phyloP scores from a whole-genome alignment of 768 basidiomycete genomes.

The Dictyophora rubrovolvata region DNA sequence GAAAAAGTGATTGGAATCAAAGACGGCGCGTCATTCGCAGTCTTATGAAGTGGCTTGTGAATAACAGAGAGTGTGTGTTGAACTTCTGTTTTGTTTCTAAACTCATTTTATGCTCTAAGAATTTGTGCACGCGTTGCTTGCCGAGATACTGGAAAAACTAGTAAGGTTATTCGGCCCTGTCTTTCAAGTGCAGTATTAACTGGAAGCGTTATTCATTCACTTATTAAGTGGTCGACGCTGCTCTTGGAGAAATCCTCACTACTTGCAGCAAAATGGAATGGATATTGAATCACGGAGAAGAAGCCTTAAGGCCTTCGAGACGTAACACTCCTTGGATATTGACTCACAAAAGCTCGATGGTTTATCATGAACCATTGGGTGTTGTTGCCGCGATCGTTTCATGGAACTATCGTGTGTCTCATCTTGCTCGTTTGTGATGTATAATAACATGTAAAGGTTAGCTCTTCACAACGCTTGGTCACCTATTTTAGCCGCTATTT shows the following conservation, averaged over 20 bases:
- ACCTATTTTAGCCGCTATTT: conserved; percentile 83
- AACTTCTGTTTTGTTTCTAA: not conserved
- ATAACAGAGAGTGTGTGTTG: conserved; percentile 59
- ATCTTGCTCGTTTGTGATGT: conserved; percentile 4
- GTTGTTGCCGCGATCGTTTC: conserved; percentile 90
- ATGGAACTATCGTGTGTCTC: conserved; percentile 78
- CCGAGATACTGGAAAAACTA: conserved; percentile 91
- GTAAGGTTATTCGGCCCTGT: conserved; percentile 33
- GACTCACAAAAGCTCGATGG: conserved; percentile 65
- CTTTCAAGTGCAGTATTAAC: not conserved
- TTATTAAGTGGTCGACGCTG: conserved; percentile 76
- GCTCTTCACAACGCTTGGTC: conserved; percentile 92
- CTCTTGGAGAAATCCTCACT: conserved; percentile 89
- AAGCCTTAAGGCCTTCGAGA: conserved; percentile 59
- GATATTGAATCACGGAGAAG: conserved; percentile 79
- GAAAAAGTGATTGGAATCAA: conserved; percentile 62
- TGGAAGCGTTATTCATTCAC: conserved; percentile 5
- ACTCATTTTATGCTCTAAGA: not conserved
- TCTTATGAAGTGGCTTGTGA: conserved; percentile 84
- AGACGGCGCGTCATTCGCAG: conserved; percentile 78
- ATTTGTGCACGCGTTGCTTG: conserved; percentile 78
- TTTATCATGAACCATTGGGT: conserved; percentile 85
- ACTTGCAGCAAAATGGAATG: conserved; percentile 93
- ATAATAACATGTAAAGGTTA: conserved; percentile 19
- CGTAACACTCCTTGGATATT: conserved; percentile 59